A percentile compares a stretch with the other conserved stretches of the same genome.
These are phyloP conservation scores for Fusarium sp. DNA, from an alignment of 2,329 filamentous ascomycete genomes.

Conservation along the genomic window DNA sequence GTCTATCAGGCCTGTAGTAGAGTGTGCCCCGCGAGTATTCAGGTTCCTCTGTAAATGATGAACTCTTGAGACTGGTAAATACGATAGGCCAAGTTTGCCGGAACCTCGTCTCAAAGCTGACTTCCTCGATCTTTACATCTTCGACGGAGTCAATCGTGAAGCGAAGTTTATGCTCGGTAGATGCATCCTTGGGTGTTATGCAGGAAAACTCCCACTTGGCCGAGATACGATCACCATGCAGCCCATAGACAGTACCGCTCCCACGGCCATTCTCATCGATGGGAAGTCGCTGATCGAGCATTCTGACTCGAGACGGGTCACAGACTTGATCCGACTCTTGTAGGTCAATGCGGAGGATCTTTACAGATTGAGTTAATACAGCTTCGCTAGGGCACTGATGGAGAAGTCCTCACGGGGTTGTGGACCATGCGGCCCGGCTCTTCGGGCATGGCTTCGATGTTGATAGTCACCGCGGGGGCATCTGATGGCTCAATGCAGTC, in stretches of 20 bases:
- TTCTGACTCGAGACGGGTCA: not conserved
- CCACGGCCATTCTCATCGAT: slow-evolving; percentile 7
- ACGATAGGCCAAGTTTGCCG: slow-evolving; percentile 2
- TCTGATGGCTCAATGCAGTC: not conserved
- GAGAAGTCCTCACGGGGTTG: not conserved
- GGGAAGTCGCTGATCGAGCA: slow-evolving; percentile 3
- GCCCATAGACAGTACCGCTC: not conserved
- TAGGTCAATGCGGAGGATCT: slow-evolving; percentile 6
- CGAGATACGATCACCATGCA: not conserved
- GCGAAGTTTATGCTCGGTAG: slow-evolving; percentile 10
- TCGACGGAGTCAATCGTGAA: not conserved
- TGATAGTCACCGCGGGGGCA: not conserved
- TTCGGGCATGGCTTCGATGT: not conserved
- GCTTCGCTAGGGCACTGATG: not conserved
- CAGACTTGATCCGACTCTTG: slow-evolving; percentile 1
- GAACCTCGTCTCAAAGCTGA: slow-evolving; percentile 2
- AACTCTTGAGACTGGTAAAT: slow-evolving; percentile 9
- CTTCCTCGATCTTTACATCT: not conserved
- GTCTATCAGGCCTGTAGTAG: slow-evolving; percentile 1
- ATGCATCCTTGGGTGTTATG: slow-evolving; percentile 1
- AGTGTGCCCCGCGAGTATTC: slow-evolving; percentile 2
- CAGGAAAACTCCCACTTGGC: slow-evolving; percentile 11
- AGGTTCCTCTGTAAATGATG: not conserved
- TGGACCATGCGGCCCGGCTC: not conserved
- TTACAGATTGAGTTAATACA: not conserved